Base-by-base conservation (phyloP, 1,284 basidiomycete species). In the Cerrena zonata region DNA sequence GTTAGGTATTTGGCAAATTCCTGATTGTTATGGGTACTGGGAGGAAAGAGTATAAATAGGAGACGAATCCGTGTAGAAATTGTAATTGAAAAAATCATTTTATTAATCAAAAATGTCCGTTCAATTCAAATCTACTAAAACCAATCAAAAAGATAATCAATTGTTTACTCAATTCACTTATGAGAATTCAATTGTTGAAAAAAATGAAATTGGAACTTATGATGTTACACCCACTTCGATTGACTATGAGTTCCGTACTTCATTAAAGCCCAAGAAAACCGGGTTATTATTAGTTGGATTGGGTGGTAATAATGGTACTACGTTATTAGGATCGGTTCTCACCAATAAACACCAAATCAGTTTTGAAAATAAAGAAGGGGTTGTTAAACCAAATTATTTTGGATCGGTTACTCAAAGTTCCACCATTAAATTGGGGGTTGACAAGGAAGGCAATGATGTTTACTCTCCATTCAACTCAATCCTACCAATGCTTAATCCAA, bases 291-390 rank as follows among this genome's bases (percentile, higher is more conserved):
- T 99, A 79, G 88, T 98, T 64, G 95, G 95, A 57, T 74, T 94
- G 58, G 95, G 95, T 58, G 95, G 95, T 54, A 99, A 99, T 82
- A 99, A 99, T 67, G 95, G 95, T 53, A 85, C 91, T 50, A 99
- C 95, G 41, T 82, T 98, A 53, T 87, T 87, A 58, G 94, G 95
- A 23, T 96, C 94, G 58, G 85, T 98, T 66, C 83, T 98, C 61
- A 95, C 96, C 65, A 99, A 99, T 79, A 85, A 86, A 60, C 89
- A 98, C 78, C 86, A 91, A 71, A 92, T 99, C 70, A 75, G 80
- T 57, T 99, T 94, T 95, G 82, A 86, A 74, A 99, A 93, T 73
- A 97, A 97, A 80, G 75, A 81, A 45, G 94, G 94, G 53, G 65
- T 89, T 56, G 91, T 96, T 75, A 86, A 88, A 65, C 95, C 95